These are phyloP conservation scores for Huntiella bhutanensis DNA, from an alignment of 2,329 filamentous ascomycete genomes.

Conservation along the genomic window DNA sequence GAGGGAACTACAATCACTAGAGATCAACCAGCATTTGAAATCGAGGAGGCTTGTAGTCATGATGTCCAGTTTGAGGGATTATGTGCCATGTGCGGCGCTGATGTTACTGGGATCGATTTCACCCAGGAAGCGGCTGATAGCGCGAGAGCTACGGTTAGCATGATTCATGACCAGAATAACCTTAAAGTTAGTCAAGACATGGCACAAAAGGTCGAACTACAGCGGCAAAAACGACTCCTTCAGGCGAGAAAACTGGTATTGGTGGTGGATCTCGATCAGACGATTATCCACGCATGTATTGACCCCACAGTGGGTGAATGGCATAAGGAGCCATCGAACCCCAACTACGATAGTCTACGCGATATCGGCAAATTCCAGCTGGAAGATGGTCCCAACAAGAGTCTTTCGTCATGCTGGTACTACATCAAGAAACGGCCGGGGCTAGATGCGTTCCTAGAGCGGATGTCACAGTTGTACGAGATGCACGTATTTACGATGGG, in stretches of 20 bases:
- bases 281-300: constrained; percentile 94
- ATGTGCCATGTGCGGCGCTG: constrained; percentile 81
- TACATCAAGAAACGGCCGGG: constrained; percentile 96
- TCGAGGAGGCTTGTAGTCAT: constrained; percentile 83
- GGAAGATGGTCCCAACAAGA: constrained; percentile 61
- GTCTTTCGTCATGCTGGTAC: constrained; percentile 67
- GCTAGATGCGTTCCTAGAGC: constrained; percentile 58
- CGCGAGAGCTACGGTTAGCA: constrained; percentile 78
- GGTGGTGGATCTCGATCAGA: constrained; percentile 94
- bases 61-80: constrained; percentile 80
- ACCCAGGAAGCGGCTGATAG: constrained; percentile 63
- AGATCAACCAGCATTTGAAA: constrained; percentile 45
- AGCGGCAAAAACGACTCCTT: constrained; percentile 67
- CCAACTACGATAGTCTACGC: constrained; percentile 79
- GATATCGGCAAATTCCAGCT: constrained; percentile 80
- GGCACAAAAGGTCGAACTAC: constrained; percentile 64
- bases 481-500: constrained; percentile 99
- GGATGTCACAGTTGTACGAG: constrained; percentile 68
- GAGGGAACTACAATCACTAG: constrained; percentile 44
- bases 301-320: constrained; percentile 93
- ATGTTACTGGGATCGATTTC: constrained; percentile 85
- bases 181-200: constrained; percentile 71
- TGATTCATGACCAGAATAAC: constrained; percentile 78
- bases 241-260: constrained; percentile 69
- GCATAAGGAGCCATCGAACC: constrained; percentile 73